These are phyloP conservation scores for Hamamelis virginiana DNA, from an alignment of 164 flowering plant species.

Conservation along the genomic window DNA sequence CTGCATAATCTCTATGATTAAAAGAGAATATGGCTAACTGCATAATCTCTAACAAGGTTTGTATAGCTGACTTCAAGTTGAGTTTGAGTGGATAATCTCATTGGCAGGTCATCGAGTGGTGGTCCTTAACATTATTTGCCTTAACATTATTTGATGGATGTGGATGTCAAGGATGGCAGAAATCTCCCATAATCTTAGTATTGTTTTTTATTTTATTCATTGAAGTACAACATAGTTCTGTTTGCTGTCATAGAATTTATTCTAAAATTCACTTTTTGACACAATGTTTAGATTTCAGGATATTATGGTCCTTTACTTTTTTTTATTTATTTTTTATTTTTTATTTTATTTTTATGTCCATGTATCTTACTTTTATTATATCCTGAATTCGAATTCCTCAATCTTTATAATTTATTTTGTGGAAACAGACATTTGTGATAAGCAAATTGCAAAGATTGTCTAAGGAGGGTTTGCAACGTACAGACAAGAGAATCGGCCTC, in stretches of 20 bases:
- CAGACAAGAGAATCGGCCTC: constrained; percentile 96
- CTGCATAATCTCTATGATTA: too few species aligned
- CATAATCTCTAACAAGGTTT: background rate
- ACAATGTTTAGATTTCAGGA: background rate
- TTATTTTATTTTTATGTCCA: too few species aligned
- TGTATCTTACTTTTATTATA: background rate
- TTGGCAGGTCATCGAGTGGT: background rate
- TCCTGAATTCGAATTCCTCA: background rate
- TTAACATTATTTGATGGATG: too few species aligned
- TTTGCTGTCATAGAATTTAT: background rate
- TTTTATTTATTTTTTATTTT: too few species aligned
- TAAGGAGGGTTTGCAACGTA: constrained; percentile 95
- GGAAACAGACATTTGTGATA: constrained; percentile 69
- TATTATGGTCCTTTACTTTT: background rate
- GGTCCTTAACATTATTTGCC: too few species aligned
- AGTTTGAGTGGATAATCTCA: background rate
- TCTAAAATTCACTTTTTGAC: background rate
- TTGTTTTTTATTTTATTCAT: background rate
- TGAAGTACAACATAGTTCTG: background rate
- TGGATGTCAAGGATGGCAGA: too few species aligned
- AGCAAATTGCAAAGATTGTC: constrained; percentile 80
- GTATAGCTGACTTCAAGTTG: background rate
- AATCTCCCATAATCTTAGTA: too few species aligned
- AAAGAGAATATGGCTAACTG: too few species aligned
- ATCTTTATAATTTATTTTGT: constrained; percentile 10